Base-by-base conservation (phyloP, 225 moss, liverwort and hornwort genomes). In the Physcomitrium patens region DNA sequence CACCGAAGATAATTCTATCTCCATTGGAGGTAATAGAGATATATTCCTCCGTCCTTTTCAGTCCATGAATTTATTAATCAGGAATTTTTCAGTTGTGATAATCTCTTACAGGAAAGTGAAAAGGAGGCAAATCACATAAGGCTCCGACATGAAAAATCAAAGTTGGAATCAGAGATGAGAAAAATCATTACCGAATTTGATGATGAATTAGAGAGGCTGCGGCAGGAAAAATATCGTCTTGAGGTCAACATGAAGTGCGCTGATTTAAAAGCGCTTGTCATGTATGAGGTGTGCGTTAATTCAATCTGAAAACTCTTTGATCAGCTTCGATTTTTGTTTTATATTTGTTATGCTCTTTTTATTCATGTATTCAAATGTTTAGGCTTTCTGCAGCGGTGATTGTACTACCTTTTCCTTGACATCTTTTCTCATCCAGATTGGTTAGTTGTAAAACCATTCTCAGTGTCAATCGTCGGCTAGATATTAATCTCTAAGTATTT, bases 201-300 rank as follows among this genome's bases (percentile, higher is more conserved):
- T 58, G 78, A 82, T 31, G 80, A 84, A 65, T 77, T 99, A 58
- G 93, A 91, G 75, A 85, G 86, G 5, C 45, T 94, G 77, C 91
- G 93, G 55, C 41, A 89, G 28, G 82, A 80, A 48, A 90, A 92
- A 78, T 94, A 91, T 81, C 80, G 73, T 65, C 76, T 93, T 22
- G 91, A 99, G 73, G 74, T 99, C 69, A 94, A 90, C 76, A 82
- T 94, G 65, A 97, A 99, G 82, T 91, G 92, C 77, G 94, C 97
- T 16, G 94, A 90, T 62, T 73, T 84, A 63, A 94, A 94, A 78
- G 89, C 85, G 82, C 93, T 99, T 80, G 82, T 82, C 31, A 85
- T 99, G 60, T 94, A 90, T 76, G 91, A 99, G 92, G 85, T 85
- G 77, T 37, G 28, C 14, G n/a, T 22, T 17, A 7, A 50, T 28